Percentiles rank a stretch among this genome's conserved stretches.
phyloP scores from a whole-genome alignment of 805 yeast species.

The Candida caryicola region DNA sequence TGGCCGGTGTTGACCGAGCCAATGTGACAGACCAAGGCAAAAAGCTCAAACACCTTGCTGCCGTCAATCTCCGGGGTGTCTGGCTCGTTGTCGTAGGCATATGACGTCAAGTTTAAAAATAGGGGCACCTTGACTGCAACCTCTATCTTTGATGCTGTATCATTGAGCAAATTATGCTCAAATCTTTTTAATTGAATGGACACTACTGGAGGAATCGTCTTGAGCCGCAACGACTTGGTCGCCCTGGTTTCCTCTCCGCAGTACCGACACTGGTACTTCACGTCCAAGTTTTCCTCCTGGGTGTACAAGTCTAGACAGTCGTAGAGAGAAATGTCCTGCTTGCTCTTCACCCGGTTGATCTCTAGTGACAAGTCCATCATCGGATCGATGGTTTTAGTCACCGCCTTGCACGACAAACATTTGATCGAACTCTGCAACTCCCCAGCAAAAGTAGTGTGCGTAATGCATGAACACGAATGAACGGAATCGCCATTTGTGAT shows the following conservation, averaged over 20 bases:
- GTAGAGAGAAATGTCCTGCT: constrained; percentile 36
- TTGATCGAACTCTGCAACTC: constrained; percentile 73
- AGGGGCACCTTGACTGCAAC: constrained; percentile 70
- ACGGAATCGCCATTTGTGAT: constrained; percentile 6
- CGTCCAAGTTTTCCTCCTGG: constrained; percentile 70
- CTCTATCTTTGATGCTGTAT: constrained; percentile 67
- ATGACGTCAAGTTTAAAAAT: constrained; percentile 67
- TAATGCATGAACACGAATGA: constrained; percentile 64
- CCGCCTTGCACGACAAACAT: constrained; percentile 65
- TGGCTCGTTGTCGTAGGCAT: constrained; percentile 27
- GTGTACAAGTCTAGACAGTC: constrained; percentile 79
- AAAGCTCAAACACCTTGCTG: constrained; percentile 66
- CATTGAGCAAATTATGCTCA: constrained; percentile 52
- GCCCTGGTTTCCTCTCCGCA: constrained; percentile 67
- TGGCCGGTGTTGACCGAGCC: constrained; percentile 97
- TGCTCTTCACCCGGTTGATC: constrained; percentile 36
- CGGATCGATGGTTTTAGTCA: constrained; percentile 79
- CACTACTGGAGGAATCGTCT: constrained; percentile 71
- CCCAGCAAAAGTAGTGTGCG: constrained; percentile 83
- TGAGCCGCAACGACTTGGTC: constrained; percentile 63
- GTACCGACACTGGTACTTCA: constrained; percentile 62
- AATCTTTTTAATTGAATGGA: constrained; percentile 83
- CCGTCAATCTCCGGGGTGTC: constrained; percentile 18
- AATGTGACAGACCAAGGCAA: constrained; percentile 82
- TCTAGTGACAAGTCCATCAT: constrained; percentile 86